Base-by-base conservation (phyloP, 352 stramenopile species). In the Blastocystis sp. region DNA sequence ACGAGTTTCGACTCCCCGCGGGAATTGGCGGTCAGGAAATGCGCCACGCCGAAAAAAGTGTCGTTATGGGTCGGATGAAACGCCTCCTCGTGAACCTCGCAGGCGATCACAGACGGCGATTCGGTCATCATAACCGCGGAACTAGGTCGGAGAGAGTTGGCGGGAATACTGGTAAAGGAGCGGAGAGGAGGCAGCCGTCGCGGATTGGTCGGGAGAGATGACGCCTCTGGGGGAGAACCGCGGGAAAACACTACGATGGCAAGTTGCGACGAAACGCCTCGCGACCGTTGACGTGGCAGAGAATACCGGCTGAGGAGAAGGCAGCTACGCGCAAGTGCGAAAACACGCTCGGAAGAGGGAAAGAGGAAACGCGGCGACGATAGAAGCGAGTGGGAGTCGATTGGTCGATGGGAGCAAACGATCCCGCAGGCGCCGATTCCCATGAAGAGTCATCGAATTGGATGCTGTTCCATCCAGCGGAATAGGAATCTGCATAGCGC, bases 181-280 rank as follows among this genome's bases (percentile, higher is more conserved):
- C n/a, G 51, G 51, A 14, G 51, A 32, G n/a, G 51, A 27, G 32
- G 32, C 18, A 16, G 51, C n/a, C 7, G 51, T 59, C 2, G n/a
- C 18, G 11, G 51, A 18, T 59, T 18, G 51, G 32, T 3, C 11
- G 4, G 32, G 3, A 3, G 3, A 59, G 4, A 32, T 59, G 3
- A 59, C 51, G 4, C 3, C 51, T 59, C n/a, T 14, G 32, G 32
- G 32, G n/a, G 7, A 14, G 32, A 14, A 14, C 2, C 3, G 3
- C 4, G 32, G 32, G 32, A 3, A 3, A 59, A 32, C 18, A 59
- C n/a, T 59, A 59, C 51, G 51, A 59, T 32, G 27, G 69, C 16
- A 85, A 24, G 48, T 85, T 85, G 21, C 36, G 29, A 29, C 75
- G 57, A 48, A 85, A 85, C 49, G 48, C 1, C 38, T 85, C 75